phyloP scores from a whole-genome alignment of 805 yeast genomes.

The Sugiyamaella valdiviana region DNA sequence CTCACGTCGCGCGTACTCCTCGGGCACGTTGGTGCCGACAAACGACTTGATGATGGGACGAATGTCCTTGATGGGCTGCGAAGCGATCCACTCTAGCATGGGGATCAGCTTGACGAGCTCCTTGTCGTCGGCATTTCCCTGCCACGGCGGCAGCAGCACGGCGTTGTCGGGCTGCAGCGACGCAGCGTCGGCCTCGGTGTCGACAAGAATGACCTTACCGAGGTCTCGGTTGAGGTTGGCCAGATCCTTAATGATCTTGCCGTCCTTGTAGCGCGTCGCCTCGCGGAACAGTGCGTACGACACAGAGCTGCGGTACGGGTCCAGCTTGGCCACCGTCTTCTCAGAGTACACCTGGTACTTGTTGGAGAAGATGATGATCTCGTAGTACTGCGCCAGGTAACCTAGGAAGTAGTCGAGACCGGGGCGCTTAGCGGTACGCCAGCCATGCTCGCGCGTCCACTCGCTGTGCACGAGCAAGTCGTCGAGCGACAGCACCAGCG shows the following conservation, averaged over 20 bases:
- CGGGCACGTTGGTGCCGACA: constrained; percentile 60
- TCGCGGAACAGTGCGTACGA: constrained; percentile 85
- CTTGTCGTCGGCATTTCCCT: constrained; percentile 74
- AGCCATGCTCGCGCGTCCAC: constrained; percentile 88
- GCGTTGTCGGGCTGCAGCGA: constrained; percentile 91
- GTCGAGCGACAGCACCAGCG: constrained; percentile 83
- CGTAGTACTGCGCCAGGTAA: constrained; percentile 91
- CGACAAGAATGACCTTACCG: constrained; percentile 71
- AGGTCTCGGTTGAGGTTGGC: constrained; percentile 86
- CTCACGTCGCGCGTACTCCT: constrained; percentile 79
- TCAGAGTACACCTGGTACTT: constrained; percentile 83
- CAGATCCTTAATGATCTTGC: constrained; percentile 83
- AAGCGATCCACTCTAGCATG: constrained; percentile 88
- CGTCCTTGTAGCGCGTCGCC: constrained; percentile 84
- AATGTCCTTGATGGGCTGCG: constrained; percentile 79
- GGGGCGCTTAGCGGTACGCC: constrained; percentile 99
- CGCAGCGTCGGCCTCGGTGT: constrained; percentile 65
- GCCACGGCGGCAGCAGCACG: constrained; percentile 80
- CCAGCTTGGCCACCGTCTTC: constrained; percentile 77
- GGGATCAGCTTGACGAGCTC: constrained; percentile 76
- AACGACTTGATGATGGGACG: constrained; percentile 80
- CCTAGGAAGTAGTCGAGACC: constrained; percentile 96
- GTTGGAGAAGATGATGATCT: constrained; percentile 83
- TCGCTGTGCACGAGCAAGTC: constrained; percentile 86
- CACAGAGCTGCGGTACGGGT: constrained; percentile 85